A percentile compares a stretch with the other conserved stretches of the same genome.
These are phyloP conservation scores for Letharia columbiana DNA, from an alignment of 495 filamentous ascomycete genomes.

Conservation along the genomic window DNA sequence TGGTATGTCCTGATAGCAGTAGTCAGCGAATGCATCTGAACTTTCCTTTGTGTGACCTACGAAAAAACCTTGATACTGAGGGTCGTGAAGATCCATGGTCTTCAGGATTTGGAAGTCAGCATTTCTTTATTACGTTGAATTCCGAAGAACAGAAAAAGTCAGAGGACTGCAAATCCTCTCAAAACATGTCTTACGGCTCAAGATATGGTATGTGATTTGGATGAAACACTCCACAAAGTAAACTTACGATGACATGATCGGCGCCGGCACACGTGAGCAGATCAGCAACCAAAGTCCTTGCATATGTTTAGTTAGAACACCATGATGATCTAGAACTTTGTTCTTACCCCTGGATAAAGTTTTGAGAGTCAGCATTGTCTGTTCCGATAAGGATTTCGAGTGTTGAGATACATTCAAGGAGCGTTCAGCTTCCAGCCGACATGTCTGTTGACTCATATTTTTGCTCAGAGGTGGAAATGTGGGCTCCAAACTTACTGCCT, in stretches of 20 bases:
- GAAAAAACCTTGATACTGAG: slow-evolving; percentile 98
- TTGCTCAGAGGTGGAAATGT: no score
- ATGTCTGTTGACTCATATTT: no score
- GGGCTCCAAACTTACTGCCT: not conserved
- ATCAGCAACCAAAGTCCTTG: slow-evolving; percentile 79
- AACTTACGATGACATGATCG: slow-evolving; percentile 70
- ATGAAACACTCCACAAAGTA: not conserved
- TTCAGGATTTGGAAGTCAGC: not conserved
- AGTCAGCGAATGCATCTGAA: no score
- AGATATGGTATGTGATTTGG: not conserved
- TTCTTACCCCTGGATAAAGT: not conserved
- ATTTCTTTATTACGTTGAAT: not conserved
- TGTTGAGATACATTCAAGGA: no score
- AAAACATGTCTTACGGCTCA: not conserved
- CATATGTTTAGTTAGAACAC: not conserved
- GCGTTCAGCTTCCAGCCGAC: no score
- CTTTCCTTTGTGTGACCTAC: slow-evolving; percentile 49
- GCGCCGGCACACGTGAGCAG: slow-evolving; percentile 91
- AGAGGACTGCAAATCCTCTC: not conserved
- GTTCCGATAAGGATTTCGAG: no score
- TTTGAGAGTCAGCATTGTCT: not conserved
- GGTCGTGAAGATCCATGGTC: slow-evolving; percentile 92
- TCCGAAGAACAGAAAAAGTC: not conserved
- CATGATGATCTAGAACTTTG: not conserved
- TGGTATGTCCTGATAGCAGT: slow-evolving; percentile 34